phyloP scores from a whole-genome alignment of 805 yeast species.

The Ogataea sp. region DNA sequence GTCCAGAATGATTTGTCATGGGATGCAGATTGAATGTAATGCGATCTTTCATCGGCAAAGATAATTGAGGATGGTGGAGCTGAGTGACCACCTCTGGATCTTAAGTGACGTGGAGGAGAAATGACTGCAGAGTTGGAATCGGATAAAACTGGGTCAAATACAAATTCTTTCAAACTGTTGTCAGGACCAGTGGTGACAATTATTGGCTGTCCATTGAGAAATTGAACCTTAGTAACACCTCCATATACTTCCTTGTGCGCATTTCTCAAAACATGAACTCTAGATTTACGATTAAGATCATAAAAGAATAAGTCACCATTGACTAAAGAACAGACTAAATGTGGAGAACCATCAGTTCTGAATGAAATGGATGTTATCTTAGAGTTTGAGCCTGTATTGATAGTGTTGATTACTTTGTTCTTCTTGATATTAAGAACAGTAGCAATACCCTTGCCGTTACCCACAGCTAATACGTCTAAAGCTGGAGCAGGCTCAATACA shows the following conservation, averaged over 20 bases:
- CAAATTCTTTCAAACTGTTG: slow-evolving; percentile 80
- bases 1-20: slow-evolving; percentile 84
- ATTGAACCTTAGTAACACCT: slow-evolving; percentile 67
- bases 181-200: slow-evolving; percentile 87
- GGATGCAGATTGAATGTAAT: slow-evolving; percentile 79
- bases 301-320: slow-evolving; percentile 83
- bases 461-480: slow-evolving; percentile 74
- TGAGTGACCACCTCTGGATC: slow-evolving; percentile 97
- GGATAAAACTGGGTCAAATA: slow-evolving; percentile 85
- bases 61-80: slow-evolving; percentile 73
- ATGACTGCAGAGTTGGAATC: slow-evolving; percentile 55
- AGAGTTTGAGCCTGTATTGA: slow-evolving; percentile 32
- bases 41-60: slow-evolving; percentile 72
- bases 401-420: slow-evolving; percentile 48
- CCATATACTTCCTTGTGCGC: slow-evolving; percentile 71
- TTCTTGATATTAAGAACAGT: slow-evolving; percentile 59
- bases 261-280: slow-evolving; percentile 67
- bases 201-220: slow-evolving; percentile 87
- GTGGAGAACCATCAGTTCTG: slow-evolving; percentile 85
- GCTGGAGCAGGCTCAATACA: slow-evolving; percentile 81
- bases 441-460: slow-evolving; percentile 61
- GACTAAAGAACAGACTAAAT: slow-evolving; percentile 68
- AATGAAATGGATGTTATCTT: slow-evolving; percentile 62
- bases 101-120: slow-evolving; percentile 82
- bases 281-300: slow-evolving; percentile 62